Conservation (phyloP, 2,329 filamentous ascomycete species). For the Magnaporthiopsis incrustans region DNA sequence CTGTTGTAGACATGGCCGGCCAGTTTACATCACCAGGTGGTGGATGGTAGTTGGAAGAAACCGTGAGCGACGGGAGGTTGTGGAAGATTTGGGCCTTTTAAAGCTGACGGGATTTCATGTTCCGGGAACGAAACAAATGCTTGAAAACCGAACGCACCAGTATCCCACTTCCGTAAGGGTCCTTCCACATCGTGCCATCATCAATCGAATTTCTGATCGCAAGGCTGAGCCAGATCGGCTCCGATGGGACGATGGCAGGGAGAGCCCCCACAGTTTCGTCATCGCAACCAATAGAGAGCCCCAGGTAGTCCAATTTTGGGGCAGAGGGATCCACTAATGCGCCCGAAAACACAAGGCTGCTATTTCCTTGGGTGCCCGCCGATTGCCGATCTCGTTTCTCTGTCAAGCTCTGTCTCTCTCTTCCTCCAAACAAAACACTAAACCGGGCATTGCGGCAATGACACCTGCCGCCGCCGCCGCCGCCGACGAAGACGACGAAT, state of each 20-base stretch:
- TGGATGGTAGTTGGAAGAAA: background rate
- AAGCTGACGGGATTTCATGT: background rate
- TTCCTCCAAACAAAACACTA: background rate
- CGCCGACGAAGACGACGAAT: conserved; percentile 8
- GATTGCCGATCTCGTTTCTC: background rate
- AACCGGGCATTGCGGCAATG: background rate
- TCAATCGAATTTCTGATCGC: background rate
- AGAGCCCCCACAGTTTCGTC: background rate
- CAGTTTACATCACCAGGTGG: background rate
- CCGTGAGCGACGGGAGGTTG: background rate
- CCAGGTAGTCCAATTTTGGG: background rate
- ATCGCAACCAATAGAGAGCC: background rate
- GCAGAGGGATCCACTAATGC: background rate
- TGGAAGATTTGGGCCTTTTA: background rate
- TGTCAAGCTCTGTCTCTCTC: background rate
- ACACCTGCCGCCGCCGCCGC: no score
- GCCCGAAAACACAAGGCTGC: background rate
- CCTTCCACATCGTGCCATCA: background rate
- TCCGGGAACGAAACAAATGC: background rate
- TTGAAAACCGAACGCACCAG: no score
- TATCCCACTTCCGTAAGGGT: background rate
- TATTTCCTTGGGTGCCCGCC: background rate
- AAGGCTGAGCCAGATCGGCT: background rate
- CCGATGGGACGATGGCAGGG: background rate
- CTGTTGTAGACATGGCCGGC: conserved; percentile 32